These are phyloP conservation scores for Globisporangium barbulae DNA, from an alignment of 352 stramenopile species.

Conservation along the genomic window DNA sequence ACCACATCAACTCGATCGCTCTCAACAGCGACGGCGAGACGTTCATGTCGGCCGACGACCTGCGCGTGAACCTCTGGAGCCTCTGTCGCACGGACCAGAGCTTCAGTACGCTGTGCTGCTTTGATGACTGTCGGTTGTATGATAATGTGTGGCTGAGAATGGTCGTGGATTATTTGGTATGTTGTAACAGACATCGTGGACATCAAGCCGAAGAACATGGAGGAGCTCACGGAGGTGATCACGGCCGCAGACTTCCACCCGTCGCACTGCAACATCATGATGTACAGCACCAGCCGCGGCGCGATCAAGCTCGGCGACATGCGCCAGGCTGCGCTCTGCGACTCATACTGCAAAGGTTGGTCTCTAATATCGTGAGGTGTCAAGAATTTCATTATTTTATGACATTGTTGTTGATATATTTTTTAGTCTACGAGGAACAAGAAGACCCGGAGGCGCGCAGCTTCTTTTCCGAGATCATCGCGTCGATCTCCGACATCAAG, in stretches of 20 bases:
- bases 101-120: conserved; percentile 68
- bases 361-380: neutral
- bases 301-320: conserved; percentile 93
- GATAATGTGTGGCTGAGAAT: neutral
- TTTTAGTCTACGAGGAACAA: conserved; percentile 75
- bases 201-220: conserved; percentile 97
- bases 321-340: conserved; percentile 86
- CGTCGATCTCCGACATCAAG: conserved; percentile 93
- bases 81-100: conserved; percentile 87
- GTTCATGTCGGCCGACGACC: conserved; percentile 95
- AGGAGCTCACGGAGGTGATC: conserved; percentile 97
- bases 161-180: neutral
- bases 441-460: conserved; percentile 79
- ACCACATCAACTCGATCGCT: conserved; percentile 97
- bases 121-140: neutral
- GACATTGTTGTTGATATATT: neutral
- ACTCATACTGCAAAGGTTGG: conserved; percentile 73
- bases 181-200: conserved; percentile 89
- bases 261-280: conserved; percentile 92
- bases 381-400: conserved; percentile 2
- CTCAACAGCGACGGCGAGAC: conserved; percentile 94
- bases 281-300: conserved; percentile 93
- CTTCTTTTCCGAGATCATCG: conserved; percentile 97
- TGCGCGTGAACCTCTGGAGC: conserved; percentile 96
- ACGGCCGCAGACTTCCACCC: conserved; percentile 94